Conservation (phyloP, 2,329 filamentous ascomycete species). For the Phyllosticta ampelicida region DNA sequence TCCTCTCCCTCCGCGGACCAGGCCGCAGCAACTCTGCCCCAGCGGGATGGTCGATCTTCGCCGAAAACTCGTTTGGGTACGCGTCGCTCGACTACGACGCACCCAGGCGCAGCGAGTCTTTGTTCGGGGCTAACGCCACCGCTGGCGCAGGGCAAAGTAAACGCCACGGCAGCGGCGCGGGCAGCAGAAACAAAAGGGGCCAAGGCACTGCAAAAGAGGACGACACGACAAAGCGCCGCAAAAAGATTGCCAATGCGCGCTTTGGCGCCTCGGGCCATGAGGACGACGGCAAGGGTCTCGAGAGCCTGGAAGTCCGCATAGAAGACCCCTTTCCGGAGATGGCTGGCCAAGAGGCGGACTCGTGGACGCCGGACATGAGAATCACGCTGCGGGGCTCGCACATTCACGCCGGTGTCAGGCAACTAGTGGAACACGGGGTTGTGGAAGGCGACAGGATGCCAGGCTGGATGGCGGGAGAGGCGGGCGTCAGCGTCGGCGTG, state of each 20-base stretch:
- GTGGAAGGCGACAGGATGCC: constrained; percentile 72
- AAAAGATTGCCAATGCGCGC: constrained; percentile 51
- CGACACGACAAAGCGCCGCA: constrained; percentile 44
- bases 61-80: constrained; percentile 47
- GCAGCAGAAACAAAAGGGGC: background rate
- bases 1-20: constrained; percentile 59
- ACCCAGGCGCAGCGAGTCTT: background rate
- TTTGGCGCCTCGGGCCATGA: constrained; percentile 49
- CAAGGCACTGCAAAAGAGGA: background rate
- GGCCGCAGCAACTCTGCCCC: constrained; percentile 60
- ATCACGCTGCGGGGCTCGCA: constrained; percentile 65
- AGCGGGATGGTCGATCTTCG: constrained; percentile 72
- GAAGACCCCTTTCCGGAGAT: constrained; percentile 32
- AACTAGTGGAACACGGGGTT: constrained; percentile 65
- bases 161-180: background rate
- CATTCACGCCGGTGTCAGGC: constrained; percentile 69
- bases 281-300: constrained; percentile 31
- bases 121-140: background rate
- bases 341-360: constrained; percentile 6
- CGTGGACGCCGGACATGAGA: constrained; percentile 49
- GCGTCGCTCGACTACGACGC: constrained; percentile 36
- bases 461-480: constrained; percentile 84
- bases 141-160: background rate
- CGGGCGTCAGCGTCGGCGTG: constrained; percentile 62
- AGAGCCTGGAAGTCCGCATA: constrained; percentile 40